phyloP scores from a whole-genome alignment of 257 asterid species.

The Lycium ferocissimum region DNA sequence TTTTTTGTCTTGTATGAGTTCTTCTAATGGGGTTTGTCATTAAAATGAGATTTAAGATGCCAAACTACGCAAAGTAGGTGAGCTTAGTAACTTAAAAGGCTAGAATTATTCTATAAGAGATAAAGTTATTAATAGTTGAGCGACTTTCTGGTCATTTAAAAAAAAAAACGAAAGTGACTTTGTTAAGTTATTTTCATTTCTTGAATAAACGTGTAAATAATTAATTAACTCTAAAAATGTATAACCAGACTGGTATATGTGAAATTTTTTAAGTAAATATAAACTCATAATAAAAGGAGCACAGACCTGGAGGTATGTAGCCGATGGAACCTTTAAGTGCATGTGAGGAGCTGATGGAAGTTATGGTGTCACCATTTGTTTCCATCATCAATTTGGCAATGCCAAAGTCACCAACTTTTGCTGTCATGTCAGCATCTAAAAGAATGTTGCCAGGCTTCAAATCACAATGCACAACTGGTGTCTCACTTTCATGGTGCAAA shows the following conservation, averaged over 20 bases:
- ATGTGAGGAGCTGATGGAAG: slow-evolving; percentile 50
- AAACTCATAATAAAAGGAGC: background rate
- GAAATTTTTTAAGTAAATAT: background rate
- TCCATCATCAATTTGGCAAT: slow-evolving; percentile 52
- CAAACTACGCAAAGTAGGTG: no score
- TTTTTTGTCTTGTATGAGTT: no score
- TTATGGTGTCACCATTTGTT: slow-evolving; percentile 28
- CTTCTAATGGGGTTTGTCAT: no score
- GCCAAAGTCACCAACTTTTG: slow-evolving; percentile 69
- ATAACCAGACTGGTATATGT: background rate
- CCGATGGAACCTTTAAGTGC: slow-evolving; percentile 71
- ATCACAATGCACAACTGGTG: slow-evolving; percentile 61
- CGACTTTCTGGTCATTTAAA: no score
- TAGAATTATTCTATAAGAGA: no score
- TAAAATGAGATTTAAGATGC: no score
- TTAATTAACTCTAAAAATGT: no score
- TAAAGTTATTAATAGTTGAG: no score
- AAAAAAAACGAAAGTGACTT: no score
- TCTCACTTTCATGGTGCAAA: slow-evolving; percentile 58
- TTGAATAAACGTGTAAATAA: no score
- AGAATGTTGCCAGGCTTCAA: slow-evolving; percentile 67
- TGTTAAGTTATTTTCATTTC: no score
- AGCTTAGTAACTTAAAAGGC: no score
- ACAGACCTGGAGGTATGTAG: slow-evolving; percentile 74
- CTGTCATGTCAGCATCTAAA: slow-evolving; percentile 61